Evolutionary conservation across 768 basidiomycete genomes (phyloP).

Genomic region (Suillus ampliporus): DNA sequence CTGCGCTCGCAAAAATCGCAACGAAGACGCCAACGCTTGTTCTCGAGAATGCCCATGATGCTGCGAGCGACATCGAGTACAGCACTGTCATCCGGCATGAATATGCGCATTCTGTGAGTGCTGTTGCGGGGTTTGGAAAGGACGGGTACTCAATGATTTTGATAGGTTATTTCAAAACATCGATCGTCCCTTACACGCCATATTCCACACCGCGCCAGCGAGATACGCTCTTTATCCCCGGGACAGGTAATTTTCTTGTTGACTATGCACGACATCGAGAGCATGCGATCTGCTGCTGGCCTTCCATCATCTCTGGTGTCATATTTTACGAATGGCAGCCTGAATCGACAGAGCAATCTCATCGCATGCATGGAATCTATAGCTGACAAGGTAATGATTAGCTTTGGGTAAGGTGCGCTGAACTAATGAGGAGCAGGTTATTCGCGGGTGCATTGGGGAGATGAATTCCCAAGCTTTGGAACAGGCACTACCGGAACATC

Average conservation of each 20-base stretch:
- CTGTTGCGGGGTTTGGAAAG: conserved; percentile 1
- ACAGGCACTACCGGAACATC: conserved; percentile 72
- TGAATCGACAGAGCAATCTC: conserved; percentile 74
- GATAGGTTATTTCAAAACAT: conserved; percentile 74
- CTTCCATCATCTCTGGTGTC: conserved; percentile 80
- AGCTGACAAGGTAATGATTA: conserved; percentile 71
- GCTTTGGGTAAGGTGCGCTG: not conserved
- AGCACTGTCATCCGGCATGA: conserved; percentile 90
- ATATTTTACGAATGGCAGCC: conserved; percentile 87
- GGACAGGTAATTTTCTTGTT: conserved; percentile 88
- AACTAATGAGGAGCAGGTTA: conserved; percentile 59
- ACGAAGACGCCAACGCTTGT: conserved; percentile 86
- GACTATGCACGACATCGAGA: conserved; percentile 87
- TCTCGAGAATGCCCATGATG: conserved; percentile 81
- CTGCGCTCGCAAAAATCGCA: conserved; percentile 81
- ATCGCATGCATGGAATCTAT: conserved; percentile 83
- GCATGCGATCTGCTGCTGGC: conserved; percentile 81
- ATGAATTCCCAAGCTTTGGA: conserved; percentile 77
- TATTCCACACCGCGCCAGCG: conserved; percentile 67
- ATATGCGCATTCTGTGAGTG: conserved; percentile 72
- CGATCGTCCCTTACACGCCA: conserved; percentile 65
- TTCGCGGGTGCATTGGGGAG: conserved; percentile 72
- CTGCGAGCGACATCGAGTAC: conserved; percentile 89
- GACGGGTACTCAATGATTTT: conserved; percentile 13
- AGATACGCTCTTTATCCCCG: conserved; percentile 75